Base-by-base conservation (phyloP, 129 eudicot genomes). In the Lonicera japonica region DNA sequence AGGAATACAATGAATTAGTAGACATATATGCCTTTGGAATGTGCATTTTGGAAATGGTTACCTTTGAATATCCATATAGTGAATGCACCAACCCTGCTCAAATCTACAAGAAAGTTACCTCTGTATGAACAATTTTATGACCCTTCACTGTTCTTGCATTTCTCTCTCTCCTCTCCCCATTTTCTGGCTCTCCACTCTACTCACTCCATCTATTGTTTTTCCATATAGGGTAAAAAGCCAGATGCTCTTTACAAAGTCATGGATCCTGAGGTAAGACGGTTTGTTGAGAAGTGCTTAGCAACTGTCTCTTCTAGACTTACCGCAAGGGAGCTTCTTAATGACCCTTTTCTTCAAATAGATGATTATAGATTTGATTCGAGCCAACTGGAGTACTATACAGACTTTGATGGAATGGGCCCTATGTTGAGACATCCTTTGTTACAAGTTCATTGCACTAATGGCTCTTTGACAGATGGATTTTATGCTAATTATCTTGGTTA, bases 21-120 rank as follows among this genome's bases (percentile, higher is more conserved):
- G 97, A 92, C 64, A 88, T 92, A 21, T 92, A 92, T 75, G 81
- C 98, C 23, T 92, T 92, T 80, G 98, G 98, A 67, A 92, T 92
- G 98, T 92, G 98, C 75, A 69, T 92, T 67, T 75, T 92, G 84
- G 96, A 92, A 73, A 87, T 92, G 96, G 96, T 91, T 39, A 90
- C 97, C 21, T 90, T 90, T 51, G 97, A 90, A 62, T 86, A 84
- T 69, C 97, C 97, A 25, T 92, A 92, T 50, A 92, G 95, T 54
- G 98, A 92, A 69, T 92, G 98, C 83, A 80, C 75, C 16, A 86
- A 88, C 70, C 95, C 96, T 50, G 98, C 98, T 66, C 95, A 94
- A 59, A 94, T 94, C 63, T 94, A 88, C 82, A 94, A 85, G 92
- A 94, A 94, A 88, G 99, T 94, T 38, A 76, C 75, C 39, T 85